Percentiles rank a stretch among this genome's conserved stretches.
Evolutionary conservation across 2,329 filamentous ascomycete genomes (phyloP).

Genomic region (Rhinocladiella mackenziei): DNA sequence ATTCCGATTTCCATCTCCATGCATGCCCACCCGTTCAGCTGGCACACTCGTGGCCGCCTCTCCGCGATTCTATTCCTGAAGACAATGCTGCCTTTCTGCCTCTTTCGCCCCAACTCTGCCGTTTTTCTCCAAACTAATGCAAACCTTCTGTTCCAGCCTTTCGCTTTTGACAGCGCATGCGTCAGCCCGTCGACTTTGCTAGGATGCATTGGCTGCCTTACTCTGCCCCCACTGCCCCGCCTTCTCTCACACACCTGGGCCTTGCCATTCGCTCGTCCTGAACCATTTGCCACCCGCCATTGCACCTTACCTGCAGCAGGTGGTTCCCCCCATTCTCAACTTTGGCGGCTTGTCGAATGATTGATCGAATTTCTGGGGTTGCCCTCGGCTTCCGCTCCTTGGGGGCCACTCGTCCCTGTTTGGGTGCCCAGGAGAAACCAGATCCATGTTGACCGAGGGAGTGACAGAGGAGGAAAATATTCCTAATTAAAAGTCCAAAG

Average conservation of each 20-base stretch:
- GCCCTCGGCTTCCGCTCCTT: slow-evolving; percentile 11
- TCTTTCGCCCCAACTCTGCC: slow-evolving; percentile 15
- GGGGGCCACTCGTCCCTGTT: too few species aligned
- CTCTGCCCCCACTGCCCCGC: slow-evolving; percentile 8
- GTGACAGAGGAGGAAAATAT: slow-evolving; percentile 1
- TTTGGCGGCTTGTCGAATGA: slow-evolving; percentile 1
- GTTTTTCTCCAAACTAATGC: slow-evolving; percentile 17
- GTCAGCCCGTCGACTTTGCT: slow-evolving; percentile 9
- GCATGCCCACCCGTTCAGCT: slow-evolving; percentile 15
- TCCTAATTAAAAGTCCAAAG: not conserved
- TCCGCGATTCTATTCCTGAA: slow-evolving; percentile 19
- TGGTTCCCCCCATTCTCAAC: not conserved
- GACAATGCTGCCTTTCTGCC: slow-evolving; percentile 4
- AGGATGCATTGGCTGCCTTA: slow-evolving; percentile 26
- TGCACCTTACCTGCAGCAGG: slow-evolving; percentile 14
- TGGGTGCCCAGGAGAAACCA: too few species aligned
- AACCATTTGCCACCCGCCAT: slow-evolving; percentile 11
- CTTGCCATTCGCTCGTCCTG: slow-evolving; percentile 4
- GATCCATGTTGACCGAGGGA: slow-evolving; percentile 1
- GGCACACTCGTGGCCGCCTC: slow-evolving; percentile 10
- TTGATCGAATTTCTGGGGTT: not conserved
- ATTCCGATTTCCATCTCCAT: not conserved
- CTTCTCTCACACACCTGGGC: slow-evolving; percentile 1
- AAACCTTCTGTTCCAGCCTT: slow-evolving; percentile 23
- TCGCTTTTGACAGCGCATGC: slow-evolving; percentile 21